These are phyloP conservation scores for Fusarium anthophilum DNA, from an alignment of 2,329 filamentous ascomycete species.

Conservation along the genomic window DNA sequence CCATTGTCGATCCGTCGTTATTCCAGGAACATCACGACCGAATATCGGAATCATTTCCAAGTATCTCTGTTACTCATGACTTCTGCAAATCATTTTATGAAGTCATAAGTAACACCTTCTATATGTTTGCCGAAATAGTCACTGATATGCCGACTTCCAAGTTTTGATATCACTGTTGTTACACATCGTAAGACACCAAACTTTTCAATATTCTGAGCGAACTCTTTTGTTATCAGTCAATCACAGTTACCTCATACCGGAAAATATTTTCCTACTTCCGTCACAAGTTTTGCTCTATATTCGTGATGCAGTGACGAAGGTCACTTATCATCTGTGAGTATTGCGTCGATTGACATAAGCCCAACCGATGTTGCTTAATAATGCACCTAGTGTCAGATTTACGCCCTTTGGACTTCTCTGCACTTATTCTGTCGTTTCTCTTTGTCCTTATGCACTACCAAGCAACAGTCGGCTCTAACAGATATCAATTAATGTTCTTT, in stretches of 20 bases:
- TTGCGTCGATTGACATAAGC: not conserved
- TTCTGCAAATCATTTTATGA: fast-evolving
- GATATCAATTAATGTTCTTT: not conserved
- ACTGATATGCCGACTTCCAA: fast-evolving
- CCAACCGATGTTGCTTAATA: slow-evolving; percentile 5
- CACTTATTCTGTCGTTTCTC: not conserved
- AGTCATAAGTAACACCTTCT: not conserved
- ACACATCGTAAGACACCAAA: fast-evolving
- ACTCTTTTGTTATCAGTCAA: not conserved
- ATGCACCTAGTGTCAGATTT: not conserved
- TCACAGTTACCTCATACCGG: fast-evolving
- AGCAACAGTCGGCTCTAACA: no score
- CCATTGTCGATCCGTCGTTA: no score
- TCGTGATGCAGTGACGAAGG: not conserved
- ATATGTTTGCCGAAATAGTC: fast-evolving
- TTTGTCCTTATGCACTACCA: not conserved
- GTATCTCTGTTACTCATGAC: not conserved
- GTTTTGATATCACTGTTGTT: fast-evolving
- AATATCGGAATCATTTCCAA: fast-evolving
- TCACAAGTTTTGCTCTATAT: not conserved
- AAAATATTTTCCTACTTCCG: fast-evolving
- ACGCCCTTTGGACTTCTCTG: not conserved
- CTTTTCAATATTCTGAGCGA: not conserved
- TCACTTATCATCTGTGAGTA: not conserved
- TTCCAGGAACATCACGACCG: not conserved